Conservation (phyloP, 805 yeast species). For the Jamesozyma gamospora region DNA sequence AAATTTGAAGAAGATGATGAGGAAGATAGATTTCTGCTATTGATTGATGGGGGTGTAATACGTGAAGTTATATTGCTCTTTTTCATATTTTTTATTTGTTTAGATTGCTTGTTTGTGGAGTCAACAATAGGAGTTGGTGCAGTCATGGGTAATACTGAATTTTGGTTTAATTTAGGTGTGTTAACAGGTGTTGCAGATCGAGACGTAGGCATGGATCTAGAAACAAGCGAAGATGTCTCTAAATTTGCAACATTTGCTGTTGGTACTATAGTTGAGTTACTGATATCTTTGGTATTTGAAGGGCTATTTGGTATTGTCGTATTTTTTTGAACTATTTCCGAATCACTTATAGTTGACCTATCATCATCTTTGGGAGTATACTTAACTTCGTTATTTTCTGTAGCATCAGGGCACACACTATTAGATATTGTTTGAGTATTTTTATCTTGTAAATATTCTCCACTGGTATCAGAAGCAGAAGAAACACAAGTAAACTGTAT, state of each 20-base stretch:
- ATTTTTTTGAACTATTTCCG: not conserved
- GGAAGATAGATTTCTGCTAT: not conserved
- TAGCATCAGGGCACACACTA: not conserved
- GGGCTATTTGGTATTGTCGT: not conserved
- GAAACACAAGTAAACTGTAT: slow-evolving; percentile 35
- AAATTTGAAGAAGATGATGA: not conserved
- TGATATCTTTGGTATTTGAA: not conserved
- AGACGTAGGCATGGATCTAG: not conserved
- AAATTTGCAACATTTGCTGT: not conserved
- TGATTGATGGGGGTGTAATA: not conserved
- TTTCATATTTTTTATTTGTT: not conserved
- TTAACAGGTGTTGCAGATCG: not conserved
- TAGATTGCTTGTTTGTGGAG: not conserved
- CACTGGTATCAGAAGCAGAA: slow-evolving; percentile 12
- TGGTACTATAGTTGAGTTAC: not conserved
- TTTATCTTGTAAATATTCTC: not conserved
- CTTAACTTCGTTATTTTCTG: not conserved
- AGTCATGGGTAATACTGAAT: not conserved
- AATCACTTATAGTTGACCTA: slow-evolving; percentile 1
- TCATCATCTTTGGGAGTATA: slow-evolving; percentile 1
- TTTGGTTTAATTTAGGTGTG: not conserved
- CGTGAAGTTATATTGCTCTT: not conserved
- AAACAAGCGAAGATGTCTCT: not conserved
- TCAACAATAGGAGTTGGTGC: not conserved
- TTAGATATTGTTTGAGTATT: not conserved